Conservation (phyloP, 768 basidiomycete genomes). For the Solioccasus polychromus region DNA sequence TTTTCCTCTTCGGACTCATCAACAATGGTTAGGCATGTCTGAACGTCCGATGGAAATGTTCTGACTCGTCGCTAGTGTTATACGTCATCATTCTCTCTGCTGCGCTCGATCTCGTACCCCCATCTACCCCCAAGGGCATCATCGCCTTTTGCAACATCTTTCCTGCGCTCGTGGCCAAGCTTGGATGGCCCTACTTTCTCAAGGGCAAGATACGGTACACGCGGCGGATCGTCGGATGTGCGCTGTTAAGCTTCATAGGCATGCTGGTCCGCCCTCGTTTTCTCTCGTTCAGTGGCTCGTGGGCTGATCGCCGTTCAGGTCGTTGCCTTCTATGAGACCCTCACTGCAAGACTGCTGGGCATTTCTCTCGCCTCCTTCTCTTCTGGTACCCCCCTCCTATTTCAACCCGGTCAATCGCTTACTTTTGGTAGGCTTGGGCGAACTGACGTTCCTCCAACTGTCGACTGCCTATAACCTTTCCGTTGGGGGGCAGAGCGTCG, state of each 20-base stretch:
- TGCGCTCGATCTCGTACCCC: constrained; percentile 90
- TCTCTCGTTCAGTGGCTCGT: background rate
- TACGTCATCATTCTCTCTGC: constrained; percentile 98
- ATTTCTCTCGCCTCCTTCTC: constrained; percentile 85
- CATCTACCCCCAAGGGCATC: constrained; percentile 90
- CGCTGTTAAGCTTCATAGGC: constrained; percentile 69
- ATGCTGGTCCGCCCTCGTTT: constrained; percentile 87
- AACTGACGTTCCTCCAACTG: constrained; percentile 92
- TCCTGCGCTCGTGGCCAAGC: constrained; percentile 81
- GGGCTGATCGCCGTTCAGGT: constrained; percentile 44
- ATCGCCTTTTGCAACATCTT: constrained; percentile 95
- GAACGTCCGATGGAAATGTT: background rate
- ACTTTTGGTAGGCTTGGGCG: constrained; percentile 71
- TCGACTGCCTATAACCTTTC: constrained; percentile 77
- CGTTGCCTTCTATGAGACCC: constrained; percentile 66
- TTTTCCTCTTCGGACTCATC: constrained; percentile 89
- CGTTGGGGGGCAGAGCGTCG: constrained; percentile 76
- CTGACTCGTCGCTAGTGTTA: constrained; percentile 51
- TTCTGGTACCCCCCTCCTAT: constrained; percentile 50
- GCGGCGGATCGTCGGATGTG: constrained; percentile 72
- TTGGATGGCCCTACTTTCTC: constrained; percentile 89
- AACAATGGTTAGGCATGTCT: constrained; percentile 67
- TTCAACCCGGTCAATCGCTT: constrained; percentile 5
- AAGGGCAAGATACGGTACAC: constrained; percentile 84
- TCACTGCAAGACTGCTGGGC: constrained; percentile 72